These are phyloP conservation scores for Chloris gayana DNA, from an alignment of 176 grass and related monocot genomes.

Conservation along the genomic window DNA sequence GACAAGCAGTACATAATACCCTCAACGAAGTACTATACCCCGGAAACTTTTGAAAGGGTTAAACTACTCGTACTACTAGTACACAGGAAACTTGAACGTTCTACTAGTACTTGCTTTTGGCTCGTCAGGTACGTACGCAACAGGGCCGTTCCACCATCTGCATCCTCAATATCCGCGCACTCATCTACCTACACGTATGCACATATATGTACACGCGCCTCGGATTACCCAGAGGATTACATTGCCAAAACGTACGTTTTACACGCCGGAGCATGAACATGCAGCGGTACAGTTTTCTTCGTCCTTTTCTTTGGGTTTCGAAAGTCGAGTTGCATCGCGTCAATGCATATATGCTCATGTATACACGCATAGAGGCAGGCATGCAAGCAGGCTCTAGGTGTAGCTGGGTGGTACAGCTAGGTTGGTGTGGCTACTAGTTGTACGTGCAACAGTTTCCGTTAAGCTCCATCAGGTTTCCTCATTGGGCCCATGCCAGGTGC, in stretches of 20 bases:
- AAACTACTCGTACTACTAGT: too few species aligned
- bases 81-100: too few species aligned
- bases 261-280: too few species aligned
- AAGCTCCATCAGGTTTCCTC: conserved; percentile 67
- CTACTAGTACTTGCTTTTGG: too few species aligned
- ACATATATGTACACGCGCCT: not conserved
- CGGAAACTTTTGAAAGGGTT: too few species aligned
- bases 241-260: not conserved
- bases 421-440: not conserved
- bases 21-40: too few species aligned
- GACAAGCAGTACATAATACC: too few species aligned
- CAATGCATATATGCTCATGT: not conserved
- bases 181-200: not conserved
- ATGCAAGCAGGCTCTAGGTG: not conserved
- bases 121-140: not conserved
- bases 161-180: not conserved
- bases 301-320: not conserved
- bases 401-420: not conserved
- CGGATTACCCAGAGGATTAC: not conserved
- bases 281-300: not conserved
- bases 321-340: not conserved
- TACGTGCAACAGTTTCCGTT: conserved; percentile 43
- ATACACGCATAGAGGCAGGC: not conserved
- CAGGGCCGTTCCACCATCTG: not conserved
- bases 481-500: conserved; percentile 65